Conservation (phyloP, 306 rosid genomes). For the Biancaea sappan region DNA sequence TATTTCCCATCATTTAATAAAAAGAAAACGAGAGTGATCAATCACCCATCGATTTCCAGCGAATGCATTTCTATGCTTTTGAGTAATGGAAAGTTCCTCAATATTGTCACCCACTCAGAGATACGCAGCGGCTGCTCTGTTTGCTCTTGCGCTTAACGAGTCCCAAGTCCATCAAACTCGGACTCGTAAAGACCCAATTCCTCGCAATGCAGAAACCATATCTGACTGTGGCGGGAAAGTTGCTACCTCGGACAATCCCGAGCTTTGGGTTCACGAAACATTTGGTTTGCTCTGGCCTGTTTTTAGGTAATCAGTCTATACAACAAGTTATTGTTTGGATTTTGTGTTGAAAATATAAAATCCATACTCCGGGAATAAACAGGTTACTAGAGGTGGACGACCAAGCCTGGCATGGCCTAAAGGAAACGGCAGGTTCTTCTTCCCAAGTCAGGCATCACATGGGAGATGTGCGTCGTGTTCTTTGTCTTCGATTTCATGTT, state of each 20-base stretch:
- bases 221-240: neutral
- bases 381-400: conserved; percentile 61
- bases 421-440: conserved; percentile 56
- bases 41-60: neutral
- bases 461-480: conserved; percentile 44
- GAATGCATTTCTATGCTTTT: neutral
- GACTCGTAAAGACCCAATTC: neutral
- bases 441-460: conserved; percentile 52
- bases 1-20: neutral
- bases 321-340: conserved; percentile 8
- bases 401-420: conserved; percentile 48
- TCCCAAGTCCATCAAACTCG: conserved; percentile 50
- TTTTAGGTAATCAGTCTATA: conserved; percentile 44
- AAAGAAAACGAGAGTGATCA: neutral
- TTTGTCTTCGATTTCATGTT: conserved; percentile 7
- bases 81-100: conserved; percentile 42
- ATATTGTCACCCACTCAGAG: conserved; percentile 44
- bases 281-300: conserved; percentile 55
- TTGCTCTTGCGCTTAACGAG: conserved; percentile 56
- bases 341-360: neutral
- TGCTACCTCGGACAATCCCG: conserved; percentile 40
- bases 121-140: conserved; percentile 54
- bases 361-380: neutral
- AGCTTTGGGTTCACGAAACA: conserved; percentile 51
- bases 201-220: conserved; percentile 31